phyloP scores from a whole-genome alignment of 768 basidiomycete species.

The Omphalotus guepiniiformis region DNA sequence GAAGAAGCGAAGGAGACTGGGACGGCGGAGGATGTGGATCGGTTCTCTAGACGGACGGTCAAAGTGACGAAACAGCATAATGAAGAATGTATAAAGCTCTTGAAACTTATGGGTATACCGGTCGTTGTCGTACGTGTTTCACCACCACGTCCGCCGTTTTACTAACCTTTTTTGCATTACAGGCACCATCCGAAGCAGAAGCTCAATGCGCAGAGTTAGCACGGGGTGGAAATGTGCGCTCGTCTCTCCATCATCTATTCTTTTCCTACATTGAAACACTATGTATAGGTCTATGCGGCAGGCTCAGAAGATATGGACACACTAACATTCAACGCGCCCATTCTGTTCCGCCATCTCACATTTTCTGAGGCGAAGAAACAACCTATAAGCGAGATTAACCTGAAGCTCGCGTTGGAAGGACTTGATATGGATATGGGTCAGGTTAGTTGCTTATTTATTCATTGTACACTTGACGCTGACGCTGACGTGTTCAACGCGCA shows the following conservation, averaged over 20 bases:
- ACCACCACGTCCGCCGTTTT: no score
- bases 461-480: neutral
- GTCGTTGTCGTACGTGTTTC: slow-evolving; percentile 69
- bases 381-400: slow-evolving; percentile 89
- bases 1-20: slow-evolving; percentile 97
- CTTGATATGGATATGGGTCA: slow-evolving; percentile 91
- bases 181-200: slow-evolving; percentile 99
- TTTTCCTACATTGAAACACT: neutral
- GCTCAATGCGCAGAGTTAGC: slow-evolving; percentile 98
- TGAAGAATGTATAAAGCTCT: slow-evolving; percentile 84
- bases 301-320: slow-evolving; percentile 99
- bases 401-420: slow-evolving; percentile 80
- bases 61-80: slow-evolving; percentile 96
- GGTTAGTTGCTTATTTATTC: slow-evolving; percentile 34
- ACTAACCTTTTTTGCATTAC: slow-evolving; percentile 1
- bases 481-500: slow-evolving; percentile 26
- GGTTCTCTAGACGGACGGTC: slow-evolving; percentile 85
- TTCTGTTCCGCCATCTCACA: slow-evolving; percentile 91
- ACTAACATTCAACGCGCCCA: slow-evolving; percentile 89
- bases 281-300: slow-evolving; percentile 82
- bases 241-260: neutral
- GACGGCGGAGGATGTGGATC: slow-evolving; percentile 90
- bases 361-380: slow-evolving; percentile 98
- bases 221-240: slow-evolving; percentile 83
- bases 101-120: slow-evolving; percentile 95